Conservation (phyloP, 1,139 yeast genomes). For the Hemisphaericaspora xylanilytica region DNA sequence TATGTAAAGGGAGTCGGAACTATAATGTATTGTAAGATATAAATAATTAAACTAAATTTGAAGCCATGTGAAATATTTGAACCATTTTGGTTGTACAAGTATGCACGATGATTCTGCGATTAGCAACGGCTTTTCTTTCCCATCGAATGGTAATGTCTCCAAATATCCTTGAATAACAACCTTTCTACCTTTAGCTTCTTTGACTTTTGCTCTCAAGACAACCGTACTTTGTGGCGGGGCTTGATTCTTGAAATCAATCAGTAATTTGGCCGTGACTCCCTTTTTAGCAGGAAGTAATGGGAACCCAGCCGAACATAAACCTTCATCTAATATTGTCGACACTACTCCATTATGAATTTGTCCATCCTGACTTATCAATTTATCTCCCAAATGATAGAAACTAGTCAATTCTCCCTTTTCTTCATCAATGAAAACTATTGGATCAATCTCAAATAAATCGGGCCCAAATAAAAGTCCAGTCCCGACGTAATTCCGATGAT, state of each 20-base stretch:
- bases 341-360: slow-evolving; percentile 85
- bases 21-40: too few species aligned
- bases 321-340: slow-evolving; percentile 83
- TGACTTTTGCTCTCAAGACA: slow-evolving; percentile 65
- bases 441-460: slow-evolving; percentile 63
- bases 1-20: too few species aligned
- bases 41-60: slow-evolving; percentile 19
- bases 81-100: slow-evolving; percentile 79
- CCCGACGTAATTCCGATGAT: slow-evolving; percentile 60
- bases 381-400: slow-evolving; percentile 69
- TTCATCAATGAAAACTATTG: slow-evolving; percentile 52
- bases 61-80: slow-evolving; percentile 66
- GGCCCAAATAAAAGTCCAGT: slow-evolving; percentile 66
- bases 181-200: slow-evolving; percentile 72
- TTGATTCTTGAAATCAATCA: slow-evolving; percentile 65
- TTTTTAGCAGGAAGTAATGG: slow-evolving; percentile 74
- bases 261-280: slow-evolving; percentile 87
- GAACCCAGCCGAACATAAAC: slow-evolving; percentile 84
- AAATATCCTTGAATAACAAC: slow-evolving; percentile 68
- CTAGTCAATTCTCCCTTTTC: slow-evolving; percentile 50
- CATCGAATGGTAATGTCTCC: slow-evolving; percentile 40
- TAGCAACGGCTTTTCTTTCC: slow-evolving; percentile 26
- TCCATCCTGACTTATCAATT: slow-evolving; percentile 66
- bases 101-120: slow-evolving; percentile 62
- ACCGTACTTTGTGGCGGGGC: slow-evolving; percentile 66